These are phyloP conservation scores for Xerocomellus amylosporus DNA, from an alignment of 768 basidiomycete species.

Conservation along the genomic window DNA sequence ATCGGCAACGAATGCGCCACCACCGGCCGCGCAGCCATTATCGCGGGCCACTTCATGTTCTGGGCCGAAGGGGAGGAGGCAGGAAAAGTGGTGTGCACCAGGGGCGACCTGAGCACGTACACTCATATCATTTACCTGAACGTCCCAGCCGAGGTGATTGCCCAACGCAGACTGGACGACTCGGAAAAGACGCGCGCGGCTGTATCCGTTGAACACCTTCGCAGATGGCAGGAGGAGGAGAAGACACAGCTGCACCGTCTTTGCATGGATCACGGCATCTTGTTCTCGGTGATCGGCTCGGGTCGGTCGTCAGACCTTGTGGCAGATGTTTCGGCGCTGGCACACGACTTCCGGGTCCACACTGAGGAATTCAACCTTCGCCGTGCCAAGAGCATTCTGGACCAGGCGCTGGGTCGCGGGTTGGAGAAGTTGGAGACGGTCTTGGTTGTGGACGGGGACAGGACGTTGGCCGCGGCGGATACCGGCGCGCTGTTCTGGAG, in stretches of 20 bases:
- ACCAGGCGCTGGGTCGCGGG: slow-evolving; percentile 11
- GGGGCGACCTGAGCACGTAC: slow-evolving; percentile 16
- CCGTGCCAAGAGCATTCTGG: slow-evolving; percentile 13
- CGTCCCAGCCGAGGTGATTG: slow-evolving; percentile 11
- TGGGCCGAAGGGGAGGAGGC: slow-evolving; percentile 16
- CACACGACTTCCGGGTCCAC: slow-evolving; percentile 9
- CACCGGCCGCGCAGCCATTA: slow-evolving; percentile 10
- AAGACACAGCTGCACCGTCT: slow-evolving; percentile 15
- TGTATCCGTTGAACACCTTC: slow-evolving; percentile 13
- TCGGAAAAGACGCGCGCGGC: slow-evolving; percentile 5
- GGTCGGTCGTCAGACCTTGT: slow-evolving; percentile 9
- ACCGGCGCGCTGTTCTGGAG: slow-evolving; percentile 12
- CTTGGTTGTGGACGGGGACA: slow-evolving; percentile 11
- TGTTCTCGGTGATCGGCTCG: slow-evolving; percentile 14
- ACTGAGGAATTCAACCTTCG: slow-evolving; percentile 13
- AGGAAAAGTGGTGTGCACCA: slow-evolving; percentile 16
- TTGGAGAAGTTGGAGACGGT: slow-evolving; percentile 13
- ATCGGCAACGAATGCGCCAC: slow-evolving; percentile 10
- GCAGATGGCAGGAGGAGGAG: slow-evolving; percentile 16
- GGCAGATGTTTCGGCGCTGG: slow-evolving; percentile 13
- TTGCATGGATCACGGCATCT: slow-evolving; percentile 15
- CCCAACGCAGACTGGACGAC: slow-evolving; percentile 12
- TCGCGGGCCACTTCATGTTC: slow-evolving; percentile 15
- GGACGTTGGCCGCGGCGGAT: slow-evolving; percentile 12
- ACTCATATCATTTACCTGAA: slow-evolving; percentile 15